A percentile compares a stretch with the other conserved stretches of the same genome.
phyloP scores from a whole-genome alignment of 257 asterid species.

The Penstemon barbatus region DNA sequence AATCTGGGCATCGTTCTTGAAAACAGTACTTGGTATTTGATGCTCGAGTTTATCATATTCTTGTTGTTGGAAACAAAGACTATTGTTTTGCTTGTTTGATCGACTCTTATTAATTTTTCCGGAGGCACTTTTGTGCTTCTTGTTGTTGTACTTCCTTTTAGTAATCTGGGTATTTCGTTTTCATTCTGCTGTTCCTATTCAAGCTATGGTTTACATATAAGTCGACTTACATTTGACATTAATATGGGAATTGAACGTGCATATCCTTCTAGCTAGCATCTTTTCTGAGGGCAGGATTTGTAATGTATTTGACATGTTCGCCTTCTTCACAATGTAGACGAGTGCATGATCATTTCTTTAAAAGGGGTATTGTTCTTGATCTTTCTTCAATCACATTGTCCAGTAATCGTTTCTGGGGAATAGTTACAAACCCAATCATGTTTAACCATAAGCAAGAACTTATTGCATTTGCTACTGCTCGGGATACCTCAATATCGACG shows the following conservation, averaged over 20 bases:
- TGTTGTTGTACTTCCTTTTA: constrained; percentile 6
- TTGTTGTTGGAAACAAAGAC: constrained; percentile 16
- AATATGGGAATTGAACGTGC: background rate
- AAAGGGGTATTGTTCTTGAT: background rate
- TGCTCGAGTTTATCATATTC: background rate
- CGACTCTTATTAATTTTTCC: background rate
- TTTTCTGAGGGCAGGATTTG: background rate
- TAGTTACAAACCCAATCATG: background rate
- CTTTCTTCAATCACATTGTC: background rate
- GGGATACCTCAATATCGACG: too few species aligned
- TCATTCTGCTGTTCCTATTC: background rate
- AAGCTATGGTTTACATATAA: background rate
- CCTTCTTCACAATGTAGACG: background rate
- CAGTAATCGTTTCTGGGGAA: background rate
- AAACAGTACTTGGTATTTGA: constrained; percentile 20
- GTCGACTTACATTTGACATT: background rate
- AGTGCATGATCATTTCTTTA: background rate
- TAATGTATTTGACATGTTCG: background rate
- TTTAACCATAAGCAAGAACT: too few species aligned
- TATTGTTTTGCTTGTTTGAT: constrained; percentile 11
- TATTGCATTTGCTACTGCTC: too few species aligned
- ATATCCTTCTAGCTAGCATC: background rate
- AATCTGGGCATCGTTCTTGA: constrained; percentile 20
- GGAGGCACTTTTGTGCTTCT: constrained; percentile 24
- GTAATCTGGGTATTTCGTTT: constrained; percentile 15